phyloP scores from a whole-genome alignment of 208 protist species.

The Angomonas deanei region DNA sequence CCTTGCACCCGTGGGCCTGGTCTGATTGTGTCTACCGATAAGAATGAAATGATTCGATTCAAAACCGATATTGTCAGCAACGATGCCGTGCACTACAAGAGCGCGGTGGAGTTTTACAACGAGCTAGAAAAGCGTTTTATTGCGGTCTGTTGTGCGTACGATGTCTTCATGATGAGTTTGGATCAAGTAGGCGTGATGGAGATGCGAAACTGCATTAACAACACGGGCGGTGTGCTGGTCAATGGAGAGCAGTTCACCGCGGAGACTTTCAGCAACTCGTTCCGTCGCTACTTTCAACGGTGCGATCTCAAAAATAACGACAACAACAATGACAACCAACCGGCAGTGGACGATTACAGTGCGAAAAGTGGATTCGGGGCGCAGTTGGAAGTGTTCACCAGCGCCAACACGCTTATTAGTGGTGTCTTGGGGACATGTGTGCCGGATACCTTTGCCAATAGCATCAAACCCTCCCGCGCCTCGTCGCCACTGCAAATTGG shows the following conservation, averaged over 20 bases:
- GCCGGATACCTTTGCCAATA: conserved; percentile 27
- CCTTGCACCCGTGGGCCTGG: conserved; percentile 94
- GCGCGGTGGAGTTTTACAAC: conserved; percentile 87
- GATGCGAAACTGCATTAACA: conserved; percentile 88
- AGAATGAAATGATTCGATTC: conserved; percentile 94
- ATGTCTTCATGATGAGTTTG: conserved; percentile 95
- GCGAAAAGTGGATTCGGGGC: conserved; percentile 58
- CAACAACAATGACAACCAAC: background rate
- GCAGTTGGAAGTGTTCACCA: conserved; percentile 65
- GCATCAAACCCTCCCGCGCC: conserved; percentile 21
- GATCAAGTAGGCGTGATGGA: conserved; percentile 97
- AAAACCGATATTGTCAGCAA: conserved; percentile 95
- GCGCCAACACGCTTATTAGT: conserved; percentile 61
- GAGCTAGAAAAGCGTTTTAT: conserved; percentile 82
- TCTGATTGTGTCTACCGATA: conserved; percentile 81
- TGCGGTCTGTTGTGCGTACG: conserved; percentile 88
- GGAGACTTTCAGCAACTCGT: conserved; percentile 74
- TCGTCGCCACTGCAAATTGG: conserved; percentile 63
- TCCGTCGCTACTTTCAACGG: conserved; percentile 72
- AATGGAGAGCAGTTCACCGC: conserved; percentile 93
- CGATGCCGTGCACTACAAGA: conserved; percentile 67
- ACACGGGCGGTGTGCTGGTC: conserved; percentile 93
- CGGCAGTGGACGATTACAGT: background rate
- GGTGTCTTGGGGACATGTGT: conserved; percentile 68
- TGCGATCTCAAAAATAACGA: conserved; percentile 24